A percentile compares a stretch with the other conserved stretches of the same genome.
phyloP scores from a whole-genome alignment of 768 basidiomycete genomes.

The Chalciporus chontae region DNA sequence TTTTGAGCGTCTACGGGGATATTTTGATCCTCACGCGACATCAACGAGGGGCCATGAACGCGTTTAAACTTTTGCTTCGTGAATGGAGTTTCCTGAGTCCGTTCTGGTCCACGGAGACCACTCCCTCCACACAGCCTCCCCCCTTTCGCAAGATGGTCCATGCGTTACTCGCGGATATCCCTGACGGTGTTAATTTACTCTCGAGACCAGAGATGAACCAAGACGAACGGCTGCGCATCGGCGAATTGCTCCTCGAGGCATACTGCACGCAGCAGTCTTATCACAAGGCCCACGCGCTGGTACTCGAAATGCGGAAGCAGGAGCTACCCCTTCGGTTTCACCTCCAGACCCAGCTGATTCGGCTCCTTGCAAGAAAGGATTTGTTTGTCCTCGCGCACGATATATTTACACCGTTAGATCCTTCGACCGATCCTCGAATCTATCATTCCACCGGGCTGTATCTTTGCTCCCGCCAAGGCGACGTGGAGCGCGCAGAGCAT shows the following conservation, averaged over 20 bases:
- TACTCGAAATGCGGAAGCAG: slow-evolving; percentile 39
- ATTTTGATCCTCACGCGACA: slow-evolving; percentile 36
- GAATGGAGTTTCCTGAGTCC: slow-evolving; percentile 35
- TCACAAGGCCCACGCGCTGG: slow-evolving; percentile 39
- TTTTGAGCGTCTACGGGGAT: slow-evolving; percentile 34
- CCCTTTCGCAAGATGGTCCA: slow-evolving; percentile 30
- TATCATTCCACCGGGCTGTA: slow-evolving; percentile 46
- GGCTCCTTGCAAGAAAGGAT: slow-evolving; percentile 40
- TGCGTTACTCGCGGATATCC: slow-evolving; percentile 28
- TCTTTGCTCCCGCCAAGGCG: slow-evolving; percentile 51
- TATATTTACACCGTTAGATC: slow-evolving; percentile 36
- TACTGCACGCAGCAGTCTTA: slow-evolving; percentile 32
- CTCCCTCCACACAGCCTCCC: slow-evolving; percentile 6
- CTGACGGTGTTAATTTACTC: slow-evolving; percentile 30
- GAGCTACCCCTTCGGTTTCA: slow-evolving; percentile 26
- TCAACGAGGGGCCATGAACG: slow-evolving; percentile 29
- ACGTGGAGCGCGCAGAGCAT: slow-evolving; percentile 40
- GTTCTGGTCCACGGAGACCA: slow-evolving; percentile 13
- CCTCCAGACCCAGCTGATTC: slow-evolving; percentile 36
- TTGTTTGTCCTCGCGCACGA: slow-evolving; percentile 41
- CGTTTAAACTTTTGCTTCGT: slow-evolving; percentile 38
- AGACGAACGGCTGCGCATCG: slow-evolving; percentile 29
- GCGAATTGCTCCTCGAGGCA: slow-evolving; percentile 41
- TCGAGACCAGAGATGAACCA: slow-evolving; percentile 22
- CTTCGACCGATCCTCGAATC: slow-evolving; percentile 13